A percentile compares a stretch with the other conserved stretches of the same genome.
Evolutionary conservation across 805 yeast species (phyloP).

Genomic region (Barnettozyma wickerhamii): DNA sequence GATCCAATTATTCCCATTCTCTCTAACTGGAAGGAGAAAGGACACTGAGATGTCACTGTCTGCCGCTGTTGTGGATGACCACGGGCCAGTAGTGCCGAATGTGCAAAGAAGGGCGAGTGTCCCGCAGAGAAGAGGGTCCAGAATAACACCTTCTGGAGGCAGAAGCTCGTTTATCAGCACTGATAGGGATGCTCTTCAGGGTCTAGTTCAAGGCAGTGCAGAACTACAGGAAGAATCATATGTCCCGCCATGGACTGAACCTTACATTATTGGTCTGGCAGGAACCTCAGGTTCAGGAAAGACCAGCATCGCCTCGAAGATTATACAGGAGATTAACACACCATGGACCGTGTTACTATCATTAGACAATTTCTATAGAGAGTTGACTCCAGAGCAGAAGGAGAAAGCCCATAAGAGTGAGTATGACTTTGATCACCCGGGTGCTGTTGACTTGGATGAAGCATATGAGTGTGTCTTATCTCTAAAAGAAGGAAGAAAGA

Average conservation of each 20-base stretch:
- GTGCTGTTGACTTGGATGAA: constrained; percentile 76
- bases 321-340: constrained; percentile 71
- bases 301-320: constrained; percentile 82
- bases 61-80: background rate
- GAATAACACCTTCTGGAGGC: constrained; percentile 13
- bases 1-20: too few species aligned
- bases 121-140: constrained; percentile 11
- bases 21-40: too few species aligned
- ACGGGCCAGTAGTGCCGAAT: background rate
- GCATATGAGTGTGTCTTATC: constrained; percentile 57
- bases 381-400: constrained; percentile 59
- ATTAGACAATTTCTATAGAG: constrained; percentile 86
- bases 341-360: constrained; percentile 94
- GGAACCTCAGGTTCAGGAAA: constrained; percentile 91
- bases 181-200: background rate
- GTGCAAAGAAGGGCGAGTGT: background rate
- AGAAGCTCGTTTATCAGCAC: constrained; percentile 12
- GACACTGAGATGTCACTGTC: constrained; percentile 1
- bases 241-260: constrained; percentile 85
- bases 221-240: constrained; percentile 29
- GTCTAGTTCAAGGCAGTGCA: background rate
- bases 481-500: constrained; percentile 65
- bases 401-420: constrained; percentile 61
- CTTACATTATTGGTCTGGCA: constrained; percentile 83
- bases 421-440: constrained; percentile 85